A percentile compares a stretch with the other conserved stretches of the same genome.
Evolutionary conservation across 768 basidiomycete species (phyloP).

Genomic region (Rickenella mellea): DNA sequence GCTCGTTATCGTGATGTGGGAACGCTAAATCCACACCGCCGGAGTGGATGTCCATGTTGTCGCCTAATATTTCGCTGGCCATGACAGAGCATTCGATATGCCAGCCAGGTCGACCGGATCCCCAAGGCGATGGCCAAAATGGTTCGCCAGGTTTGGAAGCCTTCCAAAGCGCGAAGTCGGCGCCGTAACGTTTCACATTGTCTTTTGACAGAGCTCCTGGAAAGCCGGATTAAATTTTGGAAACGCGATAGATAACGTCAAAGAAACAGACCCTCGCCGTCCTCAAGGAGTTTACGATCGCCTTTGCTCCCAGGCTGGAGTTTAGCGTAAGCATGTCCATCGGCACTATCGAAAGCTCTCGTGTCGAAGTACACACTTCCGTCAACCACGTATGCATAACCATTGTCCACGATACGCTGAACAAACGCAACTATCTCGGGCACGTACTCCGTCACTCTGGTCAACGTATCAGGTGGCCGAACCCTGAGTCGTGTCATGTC

Average conservation of each 20-base stretch:
- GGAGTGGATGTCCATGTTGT: constrained; percentile 94
- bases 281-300: constrained; percentile 80
- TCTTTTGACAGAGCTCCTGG: constrained; percentile 49
- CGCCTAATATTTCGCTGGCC: constrained; percentile 85
- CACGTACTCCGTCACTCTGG: constrained; percentile 94
- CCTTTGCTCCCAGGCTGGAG: constrained; percentile 95
- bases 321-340: constrained; percentile 83
- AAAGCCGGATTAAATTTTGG: background rate
- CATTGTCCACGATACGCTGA: constrained; percentile 74
- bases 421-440: constrained; percentile 91
- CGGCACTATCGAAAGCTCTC: constrained; percentile 62
- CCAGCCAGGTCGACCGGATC: constrained; percentile 93
- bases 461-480: constrained; percentile 80
- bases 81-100: constrained; percentile 99
- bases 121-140: constrained; percentile 95
- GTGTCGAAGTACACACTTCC: constrained; percentile 95
- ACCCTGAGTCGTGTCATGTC: constrained; percentile 90
- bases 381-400: constrained; percentile 67
- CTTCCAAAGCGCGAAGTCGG: constrained; percentile 99
- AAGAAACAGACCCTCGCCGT: constrained; percentile 68
- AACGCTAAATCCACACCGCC: constrained; percentile 97
- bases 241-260: background rate
- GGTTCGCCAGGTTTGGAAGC: constrained; percentile 94
- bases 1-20: constrained; percentile 98
- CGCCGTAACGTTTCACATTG: constrained; percentile 61